A percentile compares a stretch with the other conserved stretches of the same genome.
These are phyloP conservation scores for Nakaseomyces kungkrabaensis DNA, from an alignment of 1,139 yeast species.

Conservation along the genomic window DNA sequence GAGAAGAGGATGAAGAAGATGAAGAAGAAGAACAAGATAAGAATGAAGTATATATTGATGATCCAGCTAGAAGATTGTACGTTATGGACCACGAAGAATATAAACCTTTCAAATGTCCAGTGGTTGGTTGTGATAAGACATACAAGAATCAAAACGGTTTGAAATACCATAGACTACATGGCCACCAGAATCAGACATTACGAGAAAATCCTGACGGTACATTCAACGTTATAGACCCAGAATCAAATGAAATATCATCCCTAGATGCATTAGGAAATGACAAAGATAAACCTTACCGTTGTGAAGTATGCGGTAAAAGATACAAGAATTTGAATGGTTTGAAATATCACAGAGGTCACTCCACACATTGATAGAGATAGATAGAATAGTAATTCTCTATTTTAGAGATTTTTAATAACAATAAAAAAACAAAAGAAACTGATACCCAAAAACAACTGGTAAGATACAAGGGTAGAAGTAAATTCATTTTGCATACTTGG, in stretches of 20 bases:
- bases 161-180: slow-evolving; percentile 91
- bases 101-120: slow-evolving; percentile 96
- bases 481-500: too few relatives aligned
- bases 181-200: slow-evolving; percentile 91
- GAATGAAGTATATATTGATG: slow-evolving; percentile 59
- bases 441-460: too few relatives aligned
- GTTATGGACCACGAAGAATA: slow-evolving; percentile 88
- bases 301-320: slow-evolving; percentile 96
- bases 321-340: slow-evolving; percentile 93
- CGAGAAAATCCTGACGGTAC: slow-evolving; percentile 92
- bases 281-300: slow-evolving; percentile 94
- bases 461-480: too few relatives aligned
- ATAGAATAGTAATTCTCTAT: not conserved
- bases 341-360: slow-evolving; percentile 94
- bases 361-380: slow-evolving; percentile 58
- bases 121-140: slow-evolving; percentile 94
- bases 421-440: not conserved
- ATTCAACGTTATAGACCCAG: slow-evolving; percentile 85
- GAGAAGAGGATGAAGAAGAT: slow-evolving; percentile 23
- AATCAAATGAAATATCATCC: slow-evolving; percentile 50
- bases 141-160: slow-evolving; percentile 96
- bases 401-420: not conserved
- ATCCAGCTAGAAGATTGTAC: slow-evolving; percentile 88
- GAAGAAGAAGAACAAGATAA: slow-evolving; percentile 3
- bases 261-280: slow-evolving; percentile 59